Conservation (phyloP, 306 rosid genomes). For the cucumber (Cucumis sativus) region DNA sequence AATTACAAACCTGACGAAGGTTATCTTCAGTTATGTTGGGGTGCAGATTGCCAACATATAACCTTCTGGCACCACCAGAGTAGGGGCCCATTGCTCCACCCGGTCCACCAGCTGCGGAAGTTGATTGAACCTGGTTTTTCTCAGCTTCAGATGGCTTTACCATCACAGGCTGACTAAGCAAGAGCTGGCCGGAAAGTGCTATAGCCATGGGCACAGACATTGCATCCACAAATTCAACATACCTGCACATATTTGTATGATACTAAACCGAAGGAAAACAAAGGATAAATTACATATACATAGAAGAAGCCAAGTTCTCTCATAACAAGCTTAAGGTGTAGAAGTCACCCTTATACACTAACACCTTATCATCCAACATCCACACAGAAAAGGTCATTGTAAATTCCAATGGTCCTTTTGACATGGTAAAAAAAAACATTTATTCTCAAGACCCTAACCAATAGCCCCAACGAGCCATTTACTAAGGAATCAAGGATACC, state of each 20-base stretch:
- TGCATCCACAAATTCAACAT: slow-evolving; percentile 83
- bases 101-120: slow-evolving; percentile 41
- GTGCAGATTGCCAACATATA: slow-evolving; percentile 92
- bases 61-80: slow-evolving; percentile 91
- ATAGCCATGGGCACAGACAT: slow-evolving; percentile 99
- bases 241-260: slow-evolving; percentile 31
- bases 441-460: neutral
- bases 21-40: slow-evolving; percentile 76
- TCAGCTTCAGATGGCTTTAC: slow-evolving; percentile 99
- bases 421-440: neutral
- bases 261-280: neutral
- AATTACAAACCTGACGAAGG: slow-evolving; percentile 56
- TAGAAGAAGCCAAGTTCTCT: neutral
- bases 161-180: slow-evolving; percentile 92
- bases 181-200: slow-evolving; percentile 89
- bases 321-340: neutral
- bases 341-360: neutral
- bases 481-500: neutral
- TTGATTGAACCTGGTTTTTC: slow-evolving; percentile 87
- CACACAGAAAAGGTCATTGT: too few relatives aligned
- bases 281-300: neutral
- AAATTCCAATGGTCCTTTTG: too few relatives aligned
- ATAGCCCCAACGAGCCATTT: neutral
- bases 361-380: neutral
- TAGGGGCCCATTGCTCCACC: slow-evolving; percentile 69